Conservation (phyloP, 352 stramenopile species). For the Globisporangium recalcitrans region DNA sequence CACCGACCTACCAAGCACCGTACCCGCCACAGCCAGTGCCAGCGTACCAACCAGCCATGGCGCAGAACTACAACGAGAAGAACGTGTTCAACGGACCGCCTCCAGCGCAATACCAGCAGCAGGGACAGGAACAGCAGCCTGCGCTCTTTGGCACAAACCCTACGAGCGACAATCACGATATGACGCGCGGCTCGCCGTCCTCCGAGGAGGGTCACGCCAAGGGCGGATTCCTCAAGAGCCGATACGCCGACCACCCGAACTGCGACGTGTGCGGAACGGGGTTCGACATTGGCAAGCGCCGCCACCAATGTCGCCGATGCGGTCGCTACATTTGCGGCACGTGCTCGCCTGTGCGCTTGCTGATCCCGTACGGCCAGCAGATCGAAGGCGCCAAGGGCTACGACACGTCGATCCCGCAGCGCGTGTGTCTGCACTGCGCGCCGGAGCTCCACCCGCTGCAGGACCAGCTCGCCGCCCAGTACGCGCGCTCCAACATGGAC, state of each 20-base stretch:
- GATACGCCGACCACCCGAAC: conserved; percentile 60
- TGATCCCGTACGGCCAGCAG: conserved; percentile 27
- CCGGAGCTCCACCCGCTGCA: conserved; percentile 24
- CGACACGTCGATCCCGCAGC: conserved; percentile 24
- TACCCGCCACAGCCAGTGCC: conserved; percentile 1
- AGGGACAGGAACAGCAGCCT: background rate
- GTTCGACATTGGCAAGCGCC: conserved; percentile 55
- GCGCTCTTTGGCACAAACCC: background rate
- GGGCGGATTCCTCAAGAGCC: conserved; percentile 25
- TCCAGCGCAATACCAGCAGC: background rate
- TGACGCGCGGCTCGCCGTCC: conserved; percentile 11
- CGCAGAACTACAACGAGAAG: background rate
- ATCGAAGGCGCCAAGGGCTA: conserved; percentile 26
- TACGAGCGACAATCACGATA: background rate
- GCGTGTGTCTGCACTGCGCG: conserved; percentile 30
- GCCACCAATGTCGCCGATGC: conserved; percentile 49
- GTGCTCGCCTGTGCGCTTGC: conserved; percentile 28
- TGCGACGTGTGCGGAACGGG: conserved; percentile 47
- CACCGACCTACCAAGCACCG: background rate
- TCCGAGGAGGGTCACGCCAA: conserved; percentile 4
- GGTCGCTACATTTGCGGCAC: conserved; percentile 26
- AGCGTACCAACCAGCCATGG: background rate
- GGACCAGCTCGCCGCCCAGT: conserved; percentile 23
- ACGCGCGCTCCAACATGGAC: conserved; percentile 19
- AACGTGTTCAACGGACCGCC: background rate